A percentile compares a stretch with the other conserved stretches of the same genome.
Evolutionary conservation across 2,329 filamentous ascomycete species (phyloP).

Genomic region (Uncinocarpus reesii): DNA sequence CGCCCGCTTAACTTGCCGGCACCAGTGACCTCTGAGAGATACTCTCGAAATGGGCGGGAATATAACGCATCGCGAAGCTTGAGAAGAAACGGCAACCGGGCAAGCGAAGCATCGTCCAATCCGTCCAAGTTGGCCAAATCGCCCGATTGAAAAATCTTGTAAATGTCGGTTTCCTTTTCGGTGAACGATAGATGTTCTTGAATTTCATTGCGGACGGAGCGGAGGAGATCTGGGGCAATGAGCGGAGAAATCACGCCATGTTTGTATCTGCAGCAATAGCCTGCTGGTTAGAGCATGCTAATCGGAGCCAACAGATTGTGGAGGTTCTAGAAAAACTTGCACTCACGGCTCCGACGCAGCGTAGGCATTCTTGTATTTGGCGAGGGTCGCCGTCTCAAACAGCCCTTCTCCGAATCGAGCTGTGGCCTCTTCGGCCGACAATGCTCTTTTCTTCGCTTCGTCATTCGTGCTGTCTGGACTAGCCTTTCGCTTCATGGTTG

Average conservation of each 20-base stretch:
- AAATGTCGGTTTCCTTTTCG: conserved; percentile 97
- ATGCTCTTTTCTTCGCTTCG: conserved; percentile 32
- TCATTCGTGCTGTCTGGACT: conserved; percentile 23
- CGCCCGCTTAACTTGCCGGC: conserved; percentile 78
- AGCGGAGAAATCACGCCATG: conserved; percentile 80
- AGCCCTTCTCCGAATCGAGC: conserved; percentile 37
- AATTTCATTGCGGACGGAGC: conserved; percentile 79
- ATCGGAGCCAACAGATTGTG: not conserved
- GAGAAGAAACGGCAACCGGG: conserved; percentile 79
- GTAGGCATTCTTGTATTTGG: conserved; percentile 37
- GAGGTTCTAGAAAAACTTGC: not conserved
- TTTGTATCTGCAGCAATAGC: conserved; percentile 53
- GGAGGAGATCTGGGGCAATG: conserved; percentile 70
- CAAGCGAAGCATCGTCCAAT: conserved; percentile 72
- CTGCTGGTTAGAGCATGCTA: not conserved
- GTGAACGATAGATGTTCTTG: conserved; percentile 87
- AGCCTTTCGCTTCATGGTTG: conserved; percentile 38
- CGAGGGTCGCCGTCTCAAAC: conserved; percentile 32
- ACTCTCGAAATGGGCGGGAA: conserved; percentile 78
- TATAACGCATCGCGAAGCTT: conserved; percentile 90
- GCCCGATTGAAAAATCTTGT: conserved; percentile 98
- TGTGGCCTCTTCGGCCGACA: conserved; percentile 31
- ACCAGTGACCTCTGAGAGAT: conserved; percentile 73
- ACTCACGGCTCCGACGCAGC: conserved; percentile 36
- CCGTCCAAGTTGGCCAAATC: conserved; percentile 95